A percentile compares a stretch with the other conserved stretches of the same genome.
Conservation (phyloP, 108 stramenopile species). For the Schizochytrium sp. region DNA sequence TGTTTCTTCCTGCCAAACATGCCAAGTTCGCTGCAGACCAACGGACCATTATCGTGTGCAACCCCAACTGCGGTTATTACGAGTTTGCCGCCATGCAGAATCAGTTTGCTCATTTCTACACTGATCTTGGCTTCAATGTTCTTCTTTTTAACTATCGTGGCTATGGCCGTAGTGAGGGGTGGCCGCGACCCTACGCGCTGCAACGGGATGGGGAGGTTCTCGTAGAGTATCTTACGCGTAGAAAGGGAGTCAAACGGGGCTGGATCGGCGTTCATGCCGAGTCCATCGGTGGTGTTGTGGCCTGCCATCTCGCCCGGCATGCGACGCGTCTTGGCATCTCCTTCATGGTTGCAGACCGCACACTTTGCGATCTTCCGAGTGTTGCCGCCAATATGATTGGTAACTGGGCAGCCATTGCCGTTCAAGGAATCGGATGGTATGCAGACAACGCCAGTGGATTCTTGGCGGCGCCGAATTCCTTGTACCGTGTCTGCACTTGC, state of each 20-base stretch:
- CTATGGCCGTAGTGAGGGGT: background rate
- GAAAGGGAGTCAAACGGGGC: background rate
- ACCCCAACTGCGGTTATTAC: background rate
- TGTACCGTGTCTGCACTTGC: background rate
- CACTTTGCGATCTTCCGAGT: background rate
- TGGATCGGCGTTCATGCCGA: slow-evolving; percentile 3
- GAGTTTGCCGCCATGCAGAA: background rate
- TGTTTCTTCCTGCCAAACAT: background rate
- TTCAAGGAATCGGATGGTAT: background rate
- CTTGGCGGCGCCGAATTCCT: background rate
- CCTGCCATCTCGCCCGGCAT: background rate
- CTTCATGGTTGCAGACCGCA: background rate
- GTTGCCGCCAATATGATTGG: background rate
- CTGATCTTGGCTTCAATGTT: background rate
- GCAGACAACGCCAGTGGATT: background rate
- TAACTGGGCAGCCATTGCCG: background rate
- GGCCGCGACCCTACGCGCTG: background rate
- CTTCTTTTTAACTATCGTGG: background rate
- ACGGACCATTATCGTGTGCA: background rate
- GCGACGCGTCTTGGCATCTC: background rate
- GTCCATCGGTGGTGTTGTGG: background rate
- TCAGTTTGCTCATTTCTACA: background rate
- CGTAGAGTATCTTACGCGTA: background rate
- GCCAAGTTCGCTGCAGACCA: background rate
- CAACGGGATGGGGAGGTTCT: background rate